Evolutionary conservation across 2,329 filamentous ascomycete species (phyloP), one percentile per base, ranked within the genome.

Genomic region (Conoideocrella luteorostrata): DNA sequence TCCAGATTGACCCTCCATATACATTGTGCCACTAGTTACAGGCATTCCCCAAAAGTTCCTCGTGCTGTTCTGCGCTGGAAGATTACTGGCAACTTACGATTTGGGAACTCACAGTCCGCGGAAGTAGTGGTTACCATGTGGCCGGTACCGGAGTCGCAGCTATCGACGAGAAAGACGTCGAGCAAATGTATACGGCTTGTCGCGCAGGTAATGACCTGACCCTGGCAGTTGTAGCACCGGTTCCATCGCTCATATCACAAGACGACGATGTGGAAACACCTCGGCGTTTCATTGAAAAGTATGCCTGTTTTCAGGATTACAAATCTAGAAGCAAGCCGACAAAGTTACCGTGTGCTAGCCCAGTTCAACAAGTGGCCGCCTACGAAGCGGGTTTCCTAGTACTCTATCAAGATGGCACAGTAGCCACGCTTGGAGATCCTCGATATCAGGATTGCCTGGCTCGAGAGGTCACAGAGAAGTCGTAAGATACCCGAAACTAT

Each of bases 381-480:
- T 77, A 70, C 50, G 68, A 72, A 34, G 62, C 69, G 1, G 75
- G 75, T 1, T 77, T 77, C 52, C 62, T 67, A 4, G 65, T 71
- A 12, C 59, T 78, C 6, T 59, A 69, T 2, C 44, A 64, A 1
- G 55, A 66, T 10, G 70, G 68, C n/a, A 55, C 59, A 2, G 72
- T 78, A 21, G 69, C 64, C 49, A 75, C 73, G 0, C 67, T 72
- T 57, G 82, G 82, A 7, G 81, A 86, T 51, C 62, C 70, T 37
- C 72, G 82, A 13, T 82, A 78, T 51, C 60, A 65, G 22, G 64
- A 69, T 28, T 78, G 75, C 44, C 70, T 86, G 1, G 80, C 75
- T 5, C 70, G 81, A 15, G 63, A 71, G 3, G 55, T 68, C 4
- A 59, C 63, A 6, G 51, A 57, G 3, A 56, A 63, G 5, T 62